Conservation (phyloP, 108 stramenopile species). For the Cyclostephanos tholiformis region DNA sequence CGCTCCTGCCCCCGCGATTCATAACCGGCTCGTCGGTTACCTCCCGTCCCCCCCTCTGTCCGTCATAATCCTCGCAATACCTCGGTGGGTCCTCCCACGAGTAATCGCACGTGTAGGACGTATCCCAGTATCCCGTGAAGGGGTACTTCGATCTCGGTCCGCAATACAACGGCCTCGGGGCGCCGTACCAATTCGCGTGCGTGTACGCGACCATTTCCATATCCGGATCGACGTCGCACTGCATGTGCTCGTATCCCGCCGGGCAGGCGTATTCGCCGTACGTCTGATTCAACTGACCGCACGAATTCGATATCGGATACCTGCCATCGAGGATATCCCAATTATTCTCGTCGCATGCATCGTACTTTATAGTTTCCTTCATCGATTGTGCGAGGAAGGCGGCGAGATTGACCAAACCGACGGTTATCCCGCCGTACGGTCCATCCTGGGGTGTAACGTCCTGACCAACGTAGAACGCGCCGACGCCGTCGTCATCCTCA, state of each 20-base stretch:
- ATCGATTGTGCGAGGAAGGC: slow-evolving; percentile 48
- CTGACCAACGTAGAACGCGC: slow-evolving; percentile 24
- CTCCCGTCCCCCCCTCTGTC: slow-evolving; percentile 43
- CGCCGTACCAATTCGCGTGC: slow-evolving; percentile 51
- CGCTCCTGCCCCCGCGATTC: slow-evolving; percentile 38
- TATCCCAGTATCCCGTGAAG: slow-evolving; percentile 56
- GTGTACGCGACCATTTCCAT: slow-evolving; percentile 23
- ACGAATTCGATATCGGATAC: slow-evolving; percentile 19
- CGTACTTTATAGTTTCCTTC: slow-evolving; percentile 55
- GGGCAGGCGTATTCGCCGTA: slow-evolving; percentile 13
- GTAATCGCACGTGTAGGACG: slow-evolving; percentile 35
- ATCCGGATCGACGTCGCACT: slow-evolving; percentile 17
- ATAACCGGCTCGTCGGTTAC: slow-evolving; percentile 24
- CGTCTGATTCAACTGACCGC: slow-evolving; percentile 26
- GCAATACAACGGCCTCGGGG: slow-evolving; percentile 41
- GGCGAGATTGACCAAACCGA: slow-evolving; percentile 35
- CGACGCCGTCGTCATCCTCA: too few relatives aligned
- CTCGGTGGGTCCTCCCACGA: slow-evolving; percentile 45
- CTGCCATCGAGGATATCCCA: slow-evolving; percentile 26
- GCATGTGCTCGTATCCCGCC: slow-evolving; percentile 22
- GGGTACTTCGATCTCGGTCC: slow-evolving; percentile 30
- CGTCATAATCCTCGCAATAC: slow-evolving; percentile 42
- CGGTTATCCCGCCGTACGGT: not conserved
- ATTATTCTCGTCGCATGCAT: slow-evolving; percentile 49
- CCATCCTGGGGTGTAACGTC: not conserved